Evolutionary conservation across 495 filamentous ascomycete genomes (phyloP), one percentile per base, ranked within the genome.

Genomic region (Tuber magnatum): DNA sequence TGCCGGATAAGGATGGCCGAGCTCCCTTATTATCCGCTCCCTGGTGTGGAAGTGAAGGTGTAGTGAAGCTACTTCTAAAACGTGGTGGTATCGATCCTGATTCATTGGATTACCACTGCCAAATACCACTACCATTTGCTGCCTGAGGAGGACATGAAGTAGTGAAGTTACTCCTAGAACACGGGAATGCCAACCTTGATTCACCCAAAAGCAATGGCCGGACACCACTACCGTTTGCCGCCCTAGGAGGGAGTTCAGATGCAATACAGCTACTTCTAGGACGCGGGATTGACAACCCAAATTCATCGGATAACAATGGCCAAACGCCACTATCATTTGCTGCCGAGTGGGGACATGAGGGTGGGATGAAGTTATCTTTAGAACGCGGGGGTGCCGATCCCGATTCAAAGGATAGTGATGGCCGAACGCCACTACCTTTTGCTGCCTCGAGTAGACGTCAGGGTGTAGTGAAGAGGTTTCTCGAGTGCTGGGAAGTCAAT

Each of bases 91-190:
- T 40, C 39, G 39, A 40, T 40, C 39, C 39, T 7, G 7, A 40
- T 40, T 40, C 39, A 7, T 40, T 7, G 3, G 39, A 40, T 40
- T 2, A 7, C 3, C 2, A 40, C 7, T 2, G 39, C 39, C 39
- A 7, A 40, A 40, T 7, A 40, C 39, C 39, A 2, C 39, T 40
- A 40, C 7, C 39, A 2, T 40, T 3, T 40, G 39, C 39, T 7
- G 39, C 39, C 7, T 3, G 2, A 7, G 2, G 7, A 7, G 39
- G 39, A 40, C 7, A 40, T 40, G 39, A 40, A 40, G 39, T 40
- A 40, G 78, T 84, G 3, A 75, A 80, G 74, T 73, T 78, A 68
- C 75, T 85, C 24, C 80, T 76, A 22, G 2, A 38, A 7, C 71
- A 41, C 12, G 71, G 69, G 22, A 70, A 16, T 7, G 42, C 12